Percentiles rank a stretch among this genome's conserved stretches.
phyloP scores from a whole-genome alignment of 495 filamentous ascomycete genomes.

The Monascus purpureus region DNA sequence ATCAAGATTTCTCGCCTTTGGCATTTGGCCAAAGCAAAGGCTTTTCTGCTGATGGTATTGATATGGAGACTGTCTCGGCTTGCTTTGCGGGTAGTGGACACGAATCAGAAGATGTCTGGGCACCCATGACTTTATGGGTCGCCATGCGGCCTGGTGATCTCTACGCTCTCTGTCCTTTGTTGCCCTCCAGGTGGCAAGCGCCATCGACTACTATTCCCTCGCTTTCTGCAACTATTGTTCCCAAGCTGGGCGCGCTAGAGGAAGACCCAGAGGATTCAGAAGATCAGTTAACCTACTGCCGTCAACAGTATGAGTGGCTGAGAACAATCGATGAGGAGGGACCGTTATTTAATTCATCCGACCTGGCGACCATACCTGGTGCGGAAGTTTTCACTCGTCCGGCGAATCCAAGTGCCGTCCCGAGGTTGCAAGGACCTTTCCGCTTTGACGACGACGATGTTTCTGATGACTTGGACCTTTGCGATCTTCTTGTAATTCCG shows the following conservation, averaged over 20 bases:
- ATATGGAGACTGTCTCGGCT: constrained; percentile 79
- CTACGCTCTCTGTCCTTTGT: constrained; percentile 77
- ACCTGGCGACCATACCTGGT: constrained; percentile 25
- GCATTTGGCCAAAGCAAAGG: constrained; percentile 56
- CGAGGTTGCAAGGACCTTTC: constrained; percentile 77
- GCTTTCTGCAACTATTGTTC: constrained; percentile 57
- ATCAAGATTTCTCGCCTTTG: constrained; percentile 62
- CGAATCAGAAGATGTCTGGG: constrained; percentile 62
- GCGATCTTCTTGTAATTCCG: constrained; percentile 44
- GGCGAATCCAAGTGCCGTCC: constrained; percentile 51
- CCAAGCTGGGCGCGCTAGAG: constrained; percentile 46
- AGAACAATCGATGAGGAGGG: constrained; percentile 69
- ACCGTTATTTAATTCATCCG: constrained; percentile 22
- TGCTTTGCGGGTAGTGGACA: constrained; percentile 59
- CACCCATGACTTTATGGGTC: constrained; percentile 82
- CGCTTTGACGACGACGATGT: constrained; percentile 49
- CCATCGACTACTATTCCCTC: constrained; percentile 60
- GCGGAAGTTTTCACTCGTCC: constrained; percentile 63
- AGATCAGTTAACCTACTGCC: constrained; percentile 29
- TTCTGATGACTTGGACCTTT: constrained; percentile 54
- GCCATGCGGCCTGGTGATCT: constrained; percentile 80
- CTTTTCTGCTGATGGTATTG: constrained; percentile 70
- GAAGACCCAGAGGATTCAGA: constrained; percentile 43
- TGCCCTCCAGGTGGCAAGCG: constrained; percentile 73
- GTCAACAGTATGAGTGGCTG: constrained; percentile 73